Evolutionary conservation across 1,284 basidiomycete species (phyloP), one percentile per base, ranked within the genome.

Genomic region (Rhodotorula mucilaginosa): DNA sequence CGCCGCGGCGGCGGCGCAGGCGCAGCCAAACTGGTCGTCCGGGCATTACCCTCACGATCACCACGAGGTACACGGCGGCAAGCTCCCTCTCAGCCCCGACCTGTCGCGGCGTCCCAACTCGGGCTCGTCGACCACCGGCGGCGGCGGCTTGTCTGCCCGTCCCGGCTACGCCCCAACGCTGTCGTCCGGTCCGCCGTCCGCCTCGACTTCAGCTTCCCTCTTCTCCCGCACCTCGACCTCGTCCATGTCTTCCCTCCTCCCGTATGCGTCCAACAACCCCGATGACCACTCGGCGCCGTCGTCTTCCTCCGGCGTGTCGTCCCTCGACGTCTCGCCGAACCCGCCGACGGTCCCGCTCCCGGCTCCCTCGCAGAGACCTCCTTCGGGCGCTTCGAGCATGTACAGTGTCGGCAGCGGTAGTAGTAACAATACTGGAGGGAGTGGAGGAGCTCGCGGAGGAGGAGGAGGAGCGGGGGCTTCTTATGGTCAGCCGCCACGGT

Each of bases 161-260:
- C 26, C 61, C 2, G 61, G 49, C 16, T 71, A 71, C 62, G 72
- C 72, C 7, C 62, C 72, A n/a, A 67, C 65, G 13, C 51, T 67
- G 59, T 66, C 72, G 34, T 74, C 72, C 5, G 69, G 69, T 10
- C 69, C 72, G 4, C 29, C 71, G 39, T 56, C 59, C 29, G 68
- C 71, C 5, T 70, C 68, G 6, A 73, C 71, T 1, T 67, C 68
- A 51, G 60, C 67, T 2, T 69, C 68, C 7, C 67, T 71, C 52
- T 71, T 67, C 64, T 71, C 69, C 29, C 63, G 72, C n/a, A 64
- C 61, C 4, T 64, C 61, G 3, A 68, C 63, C 23, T 69, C 69
- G 7, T 65, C 64, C 46, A 59, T 60, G 46, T 71, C 72, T 0
- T 69, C 69, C 59, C 62, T 71, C 10, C 26, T 56, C 31, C 69